Conservation (phyloP, 2,329 filamentous ascomycete genomes). For the Cladophialophora exuberans region DNA sequence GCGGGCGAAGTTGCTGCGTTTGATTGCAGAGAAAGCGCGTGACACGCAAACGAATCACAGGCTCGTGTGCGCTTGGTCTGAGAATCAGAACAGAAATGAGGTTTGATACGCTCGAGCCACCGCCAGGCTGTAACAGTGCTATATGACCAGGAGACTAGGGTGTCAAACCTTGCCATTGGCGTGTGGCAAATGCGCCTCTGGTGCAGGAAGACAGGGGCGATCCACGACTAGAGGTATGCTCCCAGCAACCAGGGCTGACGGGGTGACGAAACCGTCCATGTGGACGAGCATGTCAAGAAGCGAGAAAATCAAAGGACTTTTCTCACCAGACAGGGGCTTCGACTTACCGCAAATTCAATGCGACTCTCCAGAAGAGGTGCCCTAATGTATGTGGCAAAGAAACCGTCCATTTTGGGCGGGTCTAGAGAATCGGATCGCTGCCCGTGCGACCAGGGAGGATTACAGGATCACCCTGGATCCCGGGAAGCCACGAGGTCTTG, state of each 20-base stretch:
- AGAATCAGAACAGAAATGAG: constrained; percentile 2
- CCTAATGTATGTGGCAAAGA: constrained; percentile 21
- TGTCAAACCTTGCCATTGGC: constrained; percentile 13
- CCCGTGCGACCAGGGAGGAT: constrained; percentile 4
- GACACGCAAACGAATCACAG: constrained; percentile 16
- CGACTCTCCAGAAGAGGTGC: constrained; percentile 10
- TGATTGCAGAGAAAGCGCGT: constrained; percentile 9
- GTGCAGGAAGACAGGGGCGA: constrained; percentile 6
- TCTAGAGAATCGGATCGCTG: neutral
- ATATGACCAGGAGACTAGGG: constrained; percentile 16
- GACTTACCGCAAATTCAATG: constrained; percentile 18
- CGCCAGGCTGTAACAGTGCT: constrained; percentile 5
- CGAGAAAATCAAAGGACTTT: constrained; percentile 11
- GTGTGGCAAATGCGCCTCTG: constrained; percentile 22
- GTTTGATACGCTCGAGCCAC: constrained; percentile 13
- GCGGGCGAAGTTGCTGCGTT: constrained; percentile 4
- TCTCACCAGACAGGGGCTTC: constrained; percentile 11
- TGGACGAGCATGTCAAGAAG: constrained; percentile 10
- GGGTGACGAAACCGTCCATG: constrained; percentile 5
- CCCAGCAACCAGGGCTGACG: constrained; percentile 7
- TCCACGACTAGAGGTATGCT: constrained; percentile 8
- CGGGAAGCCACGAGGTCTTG: neutral
- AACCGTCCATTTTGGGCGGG: neutral
- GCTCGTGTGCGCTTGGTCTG: neutral
- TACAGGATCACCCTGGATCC: constrained; percentile 9